These are phyloP conservation scores for Agapanthus africanus DNA, from an alignment of 106 monocot genomes.

Conservation along the genomic window DNA sequence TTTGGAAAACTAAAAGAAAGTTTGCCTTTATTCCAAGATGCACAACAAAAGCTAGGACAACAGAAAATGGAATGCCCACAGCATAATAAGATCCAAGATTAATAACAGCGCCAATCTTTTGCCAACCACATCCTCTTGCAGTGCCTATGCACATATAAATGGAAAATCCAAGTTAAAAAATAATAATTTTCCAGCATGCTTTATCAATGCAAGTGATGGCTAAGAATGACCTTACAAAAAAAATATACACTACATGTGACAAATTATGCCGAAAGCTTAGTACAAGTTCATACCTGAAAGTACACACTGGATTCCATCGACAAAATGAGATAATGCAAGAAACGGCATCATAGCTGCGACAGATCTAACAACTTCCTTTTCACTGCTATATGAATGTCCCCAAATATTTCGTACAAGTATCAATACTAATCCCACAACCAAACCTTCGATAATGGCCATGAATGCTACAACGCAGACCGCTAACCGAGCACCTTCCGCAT, in stretches of 20 bases:
- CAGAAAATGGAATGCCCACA: conserved; percentile 42
- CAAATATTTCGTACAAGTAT: conserved; percentile 24
- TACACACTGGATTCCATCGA: conserved; percentile 46
- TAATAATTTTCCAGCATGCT: no score
- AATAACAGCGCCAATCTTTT: conserved; percentile 37
- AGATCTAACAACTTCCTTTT: conserved; percentile 44
- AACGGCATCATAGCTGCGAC: conserved; percentile 46
- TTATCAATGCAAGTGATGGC: no score
- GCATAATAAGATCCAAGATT: conserved; percentile 51
- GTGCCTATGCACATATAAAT: conserved; percentile 15
- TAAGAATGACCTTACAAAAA: no score
- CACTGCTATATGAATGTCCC: conserved; percentile 58
- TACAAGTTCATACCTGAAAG: conserved; percentile 88
- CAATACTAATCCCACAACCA: conserved; percentile 23
- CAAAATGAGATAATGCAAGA: conserved; percentile 29
- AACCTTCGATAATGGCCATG: conserved; percentile 29
- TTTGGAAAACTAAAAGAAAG: no score
- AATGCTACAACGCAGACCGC: conserved; percentile 28
- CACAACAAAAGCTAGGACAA: conserved; percentile 32
- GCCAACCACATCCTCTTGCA: conserved; percentile 47
- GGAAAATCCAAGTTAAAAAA: no score
- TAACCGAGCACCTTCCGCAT: conserved; percentile 33
- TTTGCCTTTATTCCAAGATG: conserved; percentile 34
- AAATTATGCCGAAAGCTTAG: no score
- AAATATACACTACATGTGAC: no score